Percentiles rank a stretch among this genome's conserved stretches.
Conservation (phyloP, 2,329 filamentous ascomycete species). For the Hypoxylon rubiginosum region DNA sequence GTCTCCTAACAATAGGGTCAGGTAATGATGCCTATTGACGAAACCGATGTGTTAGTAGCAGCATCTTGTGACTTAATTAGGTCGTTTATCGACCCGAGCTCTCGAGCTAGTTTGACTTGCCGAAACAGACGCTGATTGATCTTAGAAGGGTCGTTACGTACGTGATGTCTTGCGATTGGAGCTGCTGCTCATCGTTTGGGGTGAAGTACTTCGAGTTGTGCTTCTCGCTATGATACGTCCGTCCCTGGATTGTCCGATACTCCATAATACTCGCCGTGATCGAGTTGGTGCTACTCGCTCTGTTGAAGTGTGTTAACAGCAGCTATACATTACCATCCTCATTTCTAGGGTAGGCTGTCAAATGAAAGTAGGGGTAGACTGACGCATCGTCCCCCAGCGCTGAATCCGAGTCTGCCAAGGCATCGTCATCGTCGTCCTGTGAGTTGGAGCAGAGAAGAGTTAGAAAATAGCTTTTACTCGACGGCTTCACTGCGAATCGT, state of each 20-base stretch:
- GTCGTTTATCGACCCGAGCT: neutral
- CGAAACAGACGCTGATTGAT: neutral
- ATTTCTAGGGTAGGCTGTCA: neutral
- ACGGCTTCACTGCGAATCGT: neutral
- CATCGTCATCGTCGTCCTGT: constrained; percentile 40
- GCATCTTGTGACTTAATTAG: neutral
- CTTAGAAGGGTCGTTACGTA: constrained; percentile 19
- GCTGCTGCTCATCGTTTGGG: constrained; percentile 46
- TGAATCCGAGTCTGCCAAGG: constrained; percentile 41
- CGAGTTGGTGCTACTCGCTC: constrained; percentile 47
- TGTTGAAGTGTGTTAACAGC: constrained; percentile 23
- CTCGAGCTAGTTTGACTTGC: no score
- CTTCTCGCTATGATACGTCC: constrained; percentile 49
- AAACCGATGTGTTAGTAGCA: constrained; percentile 10
- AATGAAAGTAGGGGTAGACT: constrained; percentile 26
- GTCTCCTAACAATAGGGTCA: constrained; percentile 48
- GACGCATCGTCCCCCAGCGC: constrained; percentile 48
- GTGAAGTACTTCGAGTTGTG: constrained; percentile 45
- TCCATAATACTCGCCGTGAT: constrained; percentile 50
- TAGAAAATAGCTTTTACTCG: constrained; percentile 15
- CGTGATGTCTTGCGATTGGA: constrained; percentile 45
- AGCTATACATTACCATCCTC: neutral
- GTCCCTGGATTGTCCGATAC: constrained; percentile 49
- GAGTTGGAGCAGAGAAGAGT: constrained; percentile 14
- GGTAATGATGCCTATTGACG: constrained; percentile 47